Conservation (phyloP, 2,329 filamentous ascomycete species). For the Monilinia fructigena region DNA sequence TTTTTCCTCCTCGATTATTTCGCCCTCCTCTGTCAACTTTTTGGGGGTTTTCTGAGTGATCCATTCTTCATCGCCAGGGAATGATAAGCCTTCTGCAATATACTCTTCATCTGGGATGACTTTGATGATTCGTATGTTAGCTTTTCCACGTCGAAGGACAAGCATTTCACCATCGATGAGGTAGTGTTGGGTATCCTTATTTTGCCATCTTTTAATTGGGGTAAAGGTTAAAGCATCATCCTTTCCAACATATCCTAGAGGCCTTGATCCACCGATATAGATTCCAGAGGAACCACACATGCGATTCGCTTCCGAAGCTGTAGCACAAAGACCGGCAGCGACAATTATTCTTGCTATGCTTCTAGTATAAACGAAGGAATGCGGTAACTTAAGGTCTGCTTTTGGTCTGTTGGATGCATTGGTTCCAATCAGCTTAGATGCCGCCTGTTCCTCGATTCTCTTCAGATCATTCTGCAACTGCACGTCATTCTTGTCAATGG, state of each 20-base stretch:
- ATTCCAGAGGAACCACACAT: conserved; percentile 55
- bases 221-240: conserved; percentile 58
- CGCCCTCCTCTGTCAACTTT: not conserved
- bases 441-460: not conserved
- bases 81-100: conserved; percentile 13
- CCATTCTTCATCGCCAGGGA: conserved; percentile 17
- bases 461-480: not conserved
- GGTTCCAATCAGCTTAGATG: not conserved
- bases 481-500: conserved; percentile 27
- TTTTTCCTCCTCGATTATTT: not conserved
- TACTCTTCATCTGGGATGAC: conserved; percentile 55
- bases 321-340: conserved; percentile 58
- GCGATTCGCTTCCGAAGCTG: conserved; percentile 57
- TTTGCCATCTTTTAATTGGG: conserved; percentile 58
- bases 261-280: conserved; percentile 58
- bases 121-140: conserved; percentile 61
- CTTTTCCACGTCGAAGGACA: conserved; percentile 62
- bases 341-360: conserved; percentile 59
- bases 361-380: conserved; percentile 52
- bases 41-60: not conserved
- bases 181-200: conserved; percentile 57
- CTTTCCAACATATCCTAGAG: conserved; percentile 44
- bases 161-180: conserved; percentile 59
- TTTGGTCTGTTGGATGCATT: conserved; percentile 50
- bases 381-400: conserved; percentile 58